A percentile compares a stretch with the other conserved stretches of the same genome.
These are phyloP conservation scores for Chlamydomonas sphaeroides DNA, from an alignment of 139 green algal species.

Conservation along the genomic window DNA sequence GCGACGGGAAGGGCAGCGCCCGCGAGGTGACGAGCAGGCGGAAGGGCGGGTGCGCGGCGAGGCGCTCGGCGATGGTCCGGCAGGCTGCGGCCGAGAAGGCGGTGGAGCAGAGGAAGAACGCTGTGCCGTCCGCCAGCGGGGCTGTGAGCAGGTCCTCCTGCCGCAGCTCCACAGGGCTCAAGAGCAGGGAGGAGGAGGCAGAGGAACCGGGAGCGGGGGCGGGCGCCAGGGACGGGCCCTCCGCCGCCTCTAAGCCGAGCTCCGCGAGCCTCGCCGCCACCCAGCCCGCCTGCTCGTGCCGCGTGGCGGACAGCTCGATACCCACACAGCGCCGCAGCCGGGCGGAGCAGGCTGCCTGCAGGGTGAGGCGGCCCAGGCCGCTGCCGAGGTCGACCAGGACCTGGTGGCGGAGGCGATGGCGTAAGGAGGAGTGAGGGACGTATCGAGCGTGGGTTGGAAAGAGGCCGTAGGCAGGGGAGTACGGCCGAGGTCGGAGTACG, in stretches of 20 bases:
- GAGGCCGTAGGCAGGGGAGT: not conserved
- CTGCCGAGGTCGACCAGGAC: conserved; percentile 55
- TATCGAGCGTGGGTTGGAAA: not conserved
- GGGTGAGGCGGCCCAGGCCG: conserved; percentile 42
- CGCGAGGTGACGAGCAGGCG: conserved; percentile 54
- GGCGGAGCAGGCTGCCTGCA: conserved; percentile 42
- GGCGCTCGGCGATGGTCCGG: conserved; percentile 50
- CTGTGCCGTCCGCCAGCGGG: conserved; percentile 38
- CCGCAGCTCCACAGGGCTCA: conserved; percentile 47
- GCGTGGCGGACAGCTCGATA: conserved; percentile 53
- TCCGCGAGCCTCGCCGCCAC: conserved; percentile 40
- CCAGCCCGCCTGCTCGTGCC: conserved; percentile 54
- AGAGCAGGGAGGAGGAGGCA: conserved; percentile 4
- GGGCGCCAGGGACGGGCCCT: too few species aligned
- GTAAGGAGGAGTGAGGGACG: not conserved
- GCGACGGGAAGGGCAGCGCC: conserved; percentile 50
- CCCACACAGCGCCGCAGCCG: conserved; percentile 36
- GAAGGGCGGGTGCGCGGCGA: conserved; percentile 50
- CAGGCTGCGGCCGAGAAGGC: conserved; percentile 49
- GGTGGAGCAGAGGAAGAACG: conserved; percentile 61
- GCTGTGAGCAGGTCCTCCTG: conserved; percentile 47
- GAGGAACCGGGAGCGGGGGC: not conserved
- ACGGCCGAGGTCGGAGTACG: not conserved
- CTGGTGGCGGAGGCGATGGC: too few species aligned
- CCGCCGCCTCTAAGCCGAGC: too few species aligned